phyloP scores from a whole-genome alignment of 352 stramenopile genomes.

The Pythium folliculosum region DNA sequence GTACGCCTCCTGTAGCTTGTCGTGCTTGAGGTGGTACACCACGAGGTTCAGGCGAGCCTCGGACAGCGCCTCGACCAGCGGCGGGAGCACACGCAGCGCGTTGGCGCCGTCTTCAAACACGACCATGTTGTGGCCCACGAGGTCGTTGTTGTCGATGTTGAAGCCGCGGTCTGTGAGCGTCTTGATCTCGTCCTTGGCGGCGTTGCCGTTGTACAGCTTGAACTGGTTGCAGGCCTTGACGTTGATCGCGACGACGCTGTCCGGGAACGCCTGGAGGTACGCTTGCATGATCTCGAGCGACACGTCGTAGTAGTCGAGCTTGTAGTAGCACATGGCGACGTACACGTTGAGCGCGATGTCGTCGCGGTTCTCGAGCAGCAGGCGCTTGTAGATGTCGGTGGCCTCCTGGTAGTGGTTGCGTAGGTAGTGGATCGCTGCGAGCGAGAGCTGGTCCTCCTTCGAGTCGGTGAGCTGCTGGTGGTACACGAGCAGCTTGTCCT shows the following conservation, averaged over 20 bases:
- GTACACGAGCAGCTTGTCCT: conserved; percentile 94
- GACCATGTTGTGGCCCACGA: conserved; percentile 96
- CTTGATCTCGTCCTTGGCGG: conserved; percentile 94
- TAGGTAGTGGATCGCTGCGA: conserved; percentile 96
- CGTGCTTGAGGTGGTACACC: conserved; percentile 92
- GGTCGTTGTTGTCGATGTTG: conserved; percentile 90
- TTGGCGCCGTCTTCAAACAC: conserved; percentile 95
- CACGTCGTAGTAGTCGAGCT: conserved; percentile 97
- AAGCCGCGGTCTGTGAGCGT: conserved; percentile 88
- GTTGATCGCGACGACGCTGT: conserved; percentile 93
- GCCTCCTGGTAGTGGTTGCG: conserved; percentile 94
- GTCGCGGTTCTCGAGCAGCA: conserved; percentile 95
- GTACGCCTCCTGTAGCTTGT: conserved; percentile 93
- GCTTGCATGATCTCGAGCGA: conserved; percentile 96
- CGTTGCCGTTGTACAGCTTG: conserved; percentile 96
- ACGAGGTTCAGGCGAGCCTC: conserved; percentile 96
- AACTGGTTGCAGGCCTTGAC: conserved; percentile 98
- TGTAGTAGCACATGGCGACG: conserved; percentile 99
- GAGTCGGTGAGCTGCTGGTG: conserved; percentile 92
- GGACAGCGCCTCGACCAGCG: conserved; percentile 91
- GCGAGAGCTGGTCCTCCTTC: conserved; percentile 95
- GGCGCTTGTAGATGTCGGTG: conserved; percentile 96
- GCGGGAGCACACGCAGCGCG: conserved; percentile 91
- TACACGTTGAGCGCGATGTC: conserved; percentile 97
- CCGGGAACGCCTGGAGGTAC: conserved; percentile 92